phyloP scores from a whole-genome alignment of 805 yeast genomes.

The Wickerhamomyces pijperi region DNA sequence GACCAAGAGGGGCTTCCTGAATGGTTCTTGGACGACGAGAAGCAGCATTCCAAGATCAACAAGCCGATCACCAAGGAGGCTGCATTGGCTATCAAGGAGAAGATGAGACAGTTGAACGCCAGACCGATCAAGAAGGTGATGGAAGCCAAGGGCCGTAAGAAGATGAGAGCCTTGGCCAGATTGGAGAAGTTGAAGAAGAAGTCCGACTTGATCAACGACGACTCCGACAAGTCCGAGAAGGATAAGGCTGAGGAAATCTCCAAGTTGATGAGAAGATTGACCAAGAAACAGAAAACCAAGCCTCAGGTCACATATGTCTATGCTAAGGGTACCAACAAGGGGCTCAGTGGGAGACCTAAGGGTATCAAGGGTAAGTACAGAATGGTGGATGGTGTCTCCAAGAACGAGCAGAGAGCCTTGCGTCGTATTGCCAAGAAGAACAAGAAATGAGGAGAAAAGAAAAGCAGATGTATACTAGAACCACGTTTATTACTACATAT shows the following conservation, averaged over 20 bases:
- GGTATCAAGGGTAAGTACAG: slow-evolving; percentile 96
- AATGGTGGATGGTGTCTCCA: slow-evolving; percentile 98
- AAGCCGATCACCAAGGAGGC: slow-evolving; percentile 96
- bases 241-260: slow-evolving; percentile 93
- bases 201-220: slow-evolving; percentile 84
- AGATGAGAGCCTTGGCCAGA: slow-evolving; percentile 80
- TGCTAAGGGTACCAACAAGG: slow-evolving; percentile 78
- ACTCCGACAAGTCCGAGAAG: slow-evolving; percentile 73
- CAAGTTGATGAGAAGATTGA: slow-evolving; percentile 69
- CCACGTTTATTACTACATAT: not conserved
- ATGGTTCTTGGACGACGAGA: slow-evolving; percentile 96
- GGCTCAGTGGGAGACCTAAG: slow-evolving; percentile 88
- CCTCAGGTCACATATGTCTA: slow-evolving; percentile 84
- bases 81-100: slow-evolving; percentile 64
- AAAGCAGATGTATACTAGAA: not conserved
- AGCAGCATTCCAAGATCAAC: slow-evolving; percentile 68
- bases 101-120: slow-evolving; percentile 75
- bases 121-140: slow-evolving; percentile 98
- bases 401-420: slow-evolving; percentile 93
- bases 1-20: slow-evolving; percentile 85
- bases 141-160: slow-evolving; percentile 95
- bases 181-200: slow-evolving; percentile 86
- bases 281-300: slow-evolving; percentile 57
- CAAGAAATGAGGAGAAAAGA: slow-evolving; percentile 29
- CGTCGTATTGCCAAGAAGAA: slow-evolving; percentile 82